A percentile compares a stretch with the other conserved stretches of the same genome.
Evolutionary conservation across 1,284 basidiomycete genomes (phyloP).

Genomic region (Tilletia setariae): DNA sequence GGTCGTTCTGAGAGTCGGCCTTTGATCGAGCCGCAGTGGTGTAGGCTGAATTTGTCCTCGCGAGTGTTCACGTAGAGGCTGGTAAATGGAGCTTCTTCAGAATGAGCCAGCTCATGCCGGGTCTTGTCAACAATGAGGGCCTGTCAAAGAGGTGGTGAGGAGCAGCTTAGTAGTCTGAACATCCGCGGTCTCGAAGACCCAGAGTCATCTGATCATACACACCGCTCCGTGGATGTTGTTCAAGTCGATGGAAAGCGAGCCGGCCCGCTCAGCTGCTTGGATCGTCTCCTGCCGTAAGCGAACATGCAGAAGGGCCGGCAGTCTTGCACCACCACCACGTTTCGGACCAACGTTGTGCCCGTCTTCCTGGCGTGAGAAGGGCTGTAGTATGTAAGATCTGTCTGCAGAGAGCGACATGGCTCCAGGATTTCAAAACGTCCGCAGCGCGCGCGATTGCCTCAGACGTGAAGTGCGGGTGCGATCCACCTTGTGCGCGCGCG

Average conservation of each 20-base stretch:
- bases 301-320: neutral
- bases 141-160: neutral
- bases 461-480: no score
- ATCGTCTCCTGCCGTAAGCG: neutral
- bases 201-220: neutral
- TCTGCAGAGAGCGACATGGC: no score
- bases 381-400: no score
- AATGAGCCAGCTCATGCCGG: conserved; percentile 1
- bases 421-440: no score
- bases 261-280: neutral
- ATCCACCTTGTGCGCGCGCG: no score
- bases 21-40: neutral
- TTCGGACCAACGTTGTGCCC: no score
- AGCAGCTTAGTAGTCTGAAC: neutral
- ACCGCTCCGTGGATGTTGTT: neutral
- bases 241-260: neutral
- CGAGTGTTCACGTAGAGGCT: neutral
- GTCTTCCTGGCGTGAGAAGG: no score
- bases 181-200: neutral
- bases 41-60: neutral
- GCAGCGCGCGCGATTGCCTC: no score
- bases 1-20: neutral
- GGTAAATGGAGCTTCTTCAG: conserved; percentile 4
- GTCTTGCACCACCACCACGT: no score
- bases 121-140: neutral